Percentiles rank a stretch among this genome's conserved stretches.
These are phyloP conservation scores for Hamamelis virginiana DNA, from an alignment of 164 flowering plant species.

Conservation along the genomic window DNA sequence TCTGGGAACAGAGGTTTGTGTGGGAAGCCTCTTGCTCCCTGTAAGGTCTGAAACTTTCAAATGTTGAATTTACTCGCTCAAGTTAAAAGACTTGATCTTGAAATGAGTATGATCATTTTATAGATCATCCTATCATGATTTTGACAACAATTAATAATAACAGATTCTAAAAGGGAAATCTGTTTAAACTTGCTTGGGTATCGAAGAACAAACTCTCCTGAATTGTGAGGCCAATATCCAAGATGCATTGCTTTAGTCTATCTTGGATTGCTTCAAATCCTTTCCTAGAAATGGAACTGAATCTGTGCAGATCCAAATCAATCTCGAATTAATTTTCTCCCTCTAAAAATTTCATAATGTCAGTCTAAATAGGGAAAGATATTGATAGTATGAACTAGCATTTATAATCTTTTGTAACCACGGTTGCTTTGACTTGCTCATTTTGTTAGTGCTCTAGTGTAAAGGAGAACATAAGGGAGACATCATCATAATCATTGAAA, in stretches of 20 bases:
- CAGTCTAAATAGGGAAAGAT: neutral
- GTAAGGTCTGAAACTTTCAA: constrained; percentile 24
- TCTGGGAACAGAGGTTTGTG: constrained; percentile 58
- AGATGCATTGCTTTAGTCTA: constrained; percentile 63
- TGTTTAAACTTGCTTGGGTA: neutral
- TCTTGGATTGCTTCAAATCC: constrained; percentile 87
- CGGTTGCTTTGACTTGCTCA: neutral
- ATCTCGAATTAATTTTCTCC: constrained; percentile 94
- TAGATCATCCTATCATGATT: too few species aligned
- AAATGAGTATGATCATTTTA: too few species aligned
- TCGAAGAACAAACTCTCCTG: constrained; percentile 50
- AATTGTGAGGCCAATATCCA: constrained; percentile 86
- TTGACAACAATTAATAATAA: too few species aligned
- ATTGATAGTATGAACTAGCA: neutral
- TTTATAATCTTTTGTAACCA: neutral
- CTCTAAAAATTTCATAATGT: constrained; percentile 35
- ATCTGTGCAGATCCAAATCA: constrained; percentile 96
- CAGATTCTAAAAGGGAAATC: neutral
- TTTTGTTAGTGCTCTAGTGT: neutral
- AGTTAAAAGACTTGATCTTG: too few species aligned
- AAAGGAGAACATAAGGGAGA: too few species aligned
- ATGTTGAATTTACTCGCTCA: too few species aligned
- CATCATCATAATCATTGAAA: too few species aligned
- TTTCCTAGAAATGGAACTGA: constrained; percentile 93
- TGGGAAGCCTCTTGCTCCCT: constrained; percentile 60